phyloP scores from a whole-genome alignment of 805 yeast species.

The Barnettozyma botsteinii region DNA sequence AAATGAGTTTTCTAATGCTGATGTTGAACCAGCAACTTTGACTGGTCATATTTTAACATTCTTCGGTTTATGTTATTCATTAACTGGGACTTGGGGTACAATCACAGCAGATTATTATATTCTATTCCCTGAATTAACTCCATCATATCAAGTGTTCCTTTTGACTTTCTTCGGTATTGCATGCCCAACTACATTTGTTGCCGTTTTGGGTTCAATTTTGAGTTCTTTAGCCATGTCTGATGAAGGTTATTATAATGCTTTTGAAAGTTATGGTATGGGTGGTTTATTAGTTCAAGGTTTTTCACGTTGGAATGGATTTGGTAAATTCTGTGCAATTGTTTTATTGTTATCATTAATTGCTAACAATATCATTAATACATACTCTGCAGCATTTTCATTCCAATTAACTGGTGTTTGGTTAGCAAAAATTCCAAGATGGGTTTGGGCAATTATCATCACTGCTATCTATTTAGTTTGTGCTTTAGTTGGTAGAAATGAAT shows the following conservation, averaged over 20 bases:
- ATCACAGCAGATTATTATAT: conserved; percentile 82
- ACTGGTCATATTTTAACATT: conserved; percentile 69
- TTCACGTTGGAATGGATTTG: conserved; percentile 66
- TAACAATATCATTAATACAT: conserved; percentile 74
- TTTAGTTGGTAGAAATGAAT: conserved; percentile 67
- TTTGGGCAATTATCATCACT: conserved; percentile 61
- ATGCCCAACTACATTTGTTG: conserved; percentile 72
- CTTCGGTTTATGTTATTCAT: conserved; percentile 68
- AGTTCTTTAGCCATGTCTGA: conserved; percentile 60
- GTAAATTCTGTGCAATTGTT: conserved; percentile 66
- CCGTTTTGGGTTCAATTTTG: conserved; percentile 62
- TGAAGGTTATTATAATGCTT: conserved; percentile 52
- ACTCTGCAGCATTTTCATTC: conserved; percentile 75
- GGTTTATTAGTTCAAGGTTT: conserved; percentile 65
- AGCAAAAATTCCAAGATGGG: conserved; percentile 70
- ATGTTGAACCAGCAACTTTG: conserved; percentile 33
- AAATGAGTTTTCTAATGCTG: conserved; percentile 29
- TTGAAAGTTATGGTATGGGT: conserved; percentile 60
- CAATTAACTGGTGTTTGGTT: conserved; percentile 54
- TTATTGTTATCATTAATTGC: conserved; percentile 72
- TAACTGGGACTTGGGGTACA: conserved; percentile 87
- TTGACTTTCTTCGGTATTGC: conserved; percentile 63
- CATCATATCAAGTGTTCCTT: conserved; percentile 46
- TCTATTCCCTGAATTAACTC: conserved; percentile 67
- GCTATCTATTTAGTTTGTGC: conserved; percentile 63